A percentile compares a stretch with the other conserved stretches of the same genome.
phyloP scores from a whole-genome alignment of 352 stramenopile genomes.

The Achlya hypogyna region DNA sequence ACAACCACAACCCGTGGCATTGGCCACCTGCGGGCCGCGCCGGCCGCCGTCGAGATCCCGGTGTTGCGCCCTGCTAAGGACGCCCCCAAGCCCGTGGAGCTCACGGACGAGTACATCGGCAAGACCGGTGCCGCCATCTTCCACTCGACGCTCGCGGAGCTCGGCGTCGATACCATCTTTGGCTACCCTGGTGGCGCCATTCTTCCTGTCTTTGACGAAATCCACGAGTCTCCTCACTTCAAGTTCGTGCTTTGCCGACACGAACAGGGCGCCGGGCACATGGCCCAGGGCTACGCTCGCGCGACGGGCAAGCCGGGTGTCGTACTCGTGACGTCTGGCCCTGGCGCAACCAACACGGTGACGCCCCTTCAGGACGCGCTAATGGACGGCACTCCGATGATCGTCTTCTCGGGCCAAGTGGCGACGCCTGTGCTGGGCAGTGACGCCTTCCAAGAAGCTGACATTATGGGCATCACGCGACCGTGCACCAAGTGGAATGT shows the following conservation, averaged over 20 bases:
- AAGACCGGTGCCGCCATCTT: constrained; percentile 91
- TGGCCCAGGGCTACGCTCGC: constrained; percentile 77
- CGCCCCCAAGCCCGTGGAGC: not conserved
- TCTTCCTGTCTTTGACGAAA: constrained; percentile 91
- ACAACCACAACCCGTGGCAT: not conserved
- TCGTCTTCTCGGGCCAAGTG: constrained; percentile 92
- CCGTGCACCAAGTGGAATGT: constrained; percentile 96
- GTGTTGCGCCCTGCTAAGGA: not conserved
- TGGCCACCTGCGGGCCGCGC: not conserved
- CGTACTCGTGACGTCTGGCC: constrained; percentile 89
- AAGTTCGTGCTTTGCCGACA: constrained; percentile 75
- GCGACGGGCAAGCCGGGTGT: constrained; percentile 84
- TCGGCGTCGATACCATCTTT: constrained; percentile 88
- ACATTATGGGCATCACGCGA: constrained; percentile 76
- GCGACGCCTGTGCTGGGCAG: constrained; percentile 85
- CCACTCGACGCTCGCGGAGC: constrained; percentile 87
- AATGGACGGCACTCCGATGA: constrained; percentile 91
- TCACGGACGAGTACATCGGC: constrained; percentile 82
- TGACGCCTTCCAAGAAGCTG: constrained; percentile 90
- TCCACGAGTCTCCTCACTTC: constrained; percentile 82
- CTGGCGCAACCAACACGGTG: constrained; percentile 91
- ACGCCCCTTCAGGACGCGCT: constrained; percentile 91
- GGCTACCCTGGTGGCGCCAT: constrained; percentile 92
- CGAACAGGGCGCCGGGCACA: constrained; percentile 76
- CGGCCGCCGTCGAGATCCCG: not conserved